Base-by-base conservation (phyloP, 441 rosid species). In the Hypseocharis bilobata region DNA sequence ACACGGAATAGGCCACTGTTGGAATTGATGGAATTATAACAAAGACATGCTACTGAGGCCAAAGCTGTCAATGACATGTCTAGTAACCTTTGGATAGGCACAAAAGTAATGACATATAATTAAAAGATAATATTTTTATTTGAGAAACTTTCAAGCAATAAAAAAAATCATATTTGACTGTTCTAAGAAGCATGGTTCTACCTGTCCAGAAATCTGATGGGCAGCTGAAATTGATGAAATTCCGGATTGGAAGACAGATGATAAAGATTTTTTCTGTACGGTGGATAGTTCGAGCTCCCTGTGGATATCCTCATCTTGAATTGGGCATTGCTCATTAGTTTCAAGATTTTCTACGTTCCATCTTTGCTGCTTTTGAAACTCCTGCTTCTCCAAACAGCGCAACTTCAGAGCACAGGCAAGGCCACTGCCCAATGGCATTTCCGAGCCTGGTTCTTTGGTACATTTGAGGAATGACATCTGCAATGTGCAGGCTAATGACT, bases 311-410 rank as follows among this genome's bases (percentile, higher is more conserved):
- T 62, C 75, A 72, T 70, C 76, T 69, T 61, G 66, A 67, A 74
- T 73, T 5, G 86, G 86, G 74, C 86, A 88, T 30, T 80, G 88
- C 42, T 78, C 83, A 63, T 64, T 62, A n/a, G 69, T 40, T 16
- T 74, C 71, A 27, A 60, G 23, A 58, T 49, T 69, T 69, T 79
- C 82, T 47, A 66, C 70, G 30, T 47, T 25, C 78, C 67, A 67
- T 62, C 32, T 67, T 47, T 62, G 77, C 80, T 66, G 84, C 60
- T 63, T 72, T 42, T 17, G 59, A 70, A 75, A 70, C 61, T 77
- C 77, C 2, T 71, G 83, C 74, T 72, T 77, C 72, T 74, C 62
- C 16, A 66, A 65, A 69, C 79, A 79, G 11, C 44, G 60, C 32
- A 71, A 73, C 73, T 79, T 77, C 55, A 86, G 62, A 63, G 81